These are phyloP conservation scores for Monosporascus ibericus DNA, from an alignment of 2,329 filamentous ascomycete species.

Conservation along the genomic window DNA sequence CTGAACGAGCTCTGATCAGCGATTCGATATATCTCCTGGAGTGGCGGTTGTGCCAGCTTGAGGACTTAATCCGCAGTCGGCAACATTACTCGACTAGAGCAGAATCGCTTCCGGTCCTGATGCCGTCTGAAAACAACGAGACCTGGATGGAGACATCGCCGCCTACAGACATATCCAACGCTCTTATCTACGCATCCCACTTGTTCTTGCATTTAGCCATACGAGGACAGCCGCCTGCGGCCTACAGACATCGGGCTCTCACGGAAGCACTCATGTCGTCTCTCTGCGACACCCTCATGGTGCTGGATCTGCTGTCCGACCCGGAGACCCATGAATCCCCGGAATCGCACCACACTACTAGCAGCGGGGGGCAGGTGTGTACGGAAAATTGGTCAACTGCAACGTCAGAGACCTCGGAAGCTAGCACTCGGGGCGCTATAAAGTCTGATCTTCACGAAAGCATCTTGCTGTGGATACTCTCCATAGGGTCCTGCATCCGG, in stretches of 20 bases:
- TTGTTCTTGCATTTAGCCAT: conserved; percentile 26
- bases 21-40: conserved; percentile 26
- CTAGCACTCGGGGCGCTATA: background rate
- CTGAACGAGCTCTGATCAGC: conserved; percentile 23
- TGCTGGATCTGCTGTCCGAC: conserved; percentile 18
- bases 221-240: conserved; percentile 24
- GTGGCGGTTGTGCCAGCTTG: conserved; percentile 24
- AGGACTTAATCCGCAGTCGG: conserved; percentile 15
- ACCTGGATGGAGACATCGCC: conserved; percentile 4
- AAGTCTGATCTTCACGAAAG: conserved; percentile 22
- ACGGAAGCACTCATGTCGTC: conserved; percentile 21
- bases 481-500: conserved; percentile 26
- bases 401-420: conserved; percentile 2
- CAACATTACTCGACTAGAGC: conserved; percentile 8
- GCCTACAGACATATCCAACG: conserved; percentile 21
- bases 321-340: conserved; percentile 11
- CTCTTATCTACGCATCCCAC: conserved; percentile 23
- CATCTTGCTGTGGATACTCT: conserved; percentile 26
- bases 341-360: conserved; percentile 9
- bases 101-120: conserved; percentile 8
- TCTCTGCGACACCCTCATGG: conserved; percentile 18
- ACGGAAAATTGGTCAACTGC: conserved; percentile 6
- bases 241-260: conserved; percentile 22
- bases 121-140: conserved; percentile 6
- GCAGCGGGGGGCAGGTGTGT: conserved; percentile 8